Evolutionary conservation across 495 filamentous ascomycete species (phyloP).

Genomic region (Cercophora sp.): DNA sequence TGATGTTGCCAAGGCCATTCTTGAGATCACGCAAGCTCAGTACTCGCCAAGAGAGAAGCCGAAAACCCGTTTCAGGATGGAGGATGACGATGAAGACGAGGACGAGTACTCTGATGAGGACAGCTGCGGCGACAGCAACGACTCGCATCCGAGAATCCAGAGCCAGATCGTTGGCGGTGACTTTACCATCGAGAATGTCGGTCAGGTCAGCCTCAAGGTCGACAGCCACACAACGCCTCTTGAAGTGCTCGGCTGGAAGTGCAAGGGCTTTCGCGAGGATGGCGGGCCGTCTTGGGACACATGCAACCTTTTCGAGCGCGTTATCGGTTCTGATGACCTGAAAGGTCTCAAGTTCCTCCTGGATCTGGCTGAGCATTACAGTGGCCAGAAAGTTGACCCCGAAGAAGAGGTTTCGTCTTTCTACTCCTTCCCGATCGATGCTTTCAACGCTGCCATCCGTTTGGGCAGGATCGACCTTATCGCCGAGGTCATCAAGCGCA

Average conservation of each 20-base stretch:
- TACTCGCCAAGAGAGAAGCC: conserved; percentile 48
- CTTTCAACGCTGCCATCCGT: conserved; percentile 29
- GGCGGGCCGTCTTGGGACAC: conserved; percentile 13
- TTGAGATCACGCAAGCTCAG: conserved; percentile 64
- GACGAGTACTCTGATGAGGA: conserved; percentile 19
- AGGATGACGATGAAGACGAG: conserved; percentile 29
- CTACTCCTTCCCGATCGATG: conserved; percentile 29
- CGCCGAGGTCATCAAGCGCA: conserved; percentile 38
- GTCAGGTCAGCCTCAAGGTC: conserved; percentile 57
- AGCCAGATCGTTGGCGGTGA: conserved; percentile 51
- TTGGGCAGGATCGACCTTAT: conserved; percentile 37
- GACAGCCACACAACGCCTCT: conserved; percentile 55
- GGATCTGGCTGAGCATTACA: conserved; percentile 28
- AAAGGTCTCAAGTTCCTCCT: conserved; percentile 36
- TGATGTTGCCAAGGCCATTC: conserved; percentile 55
- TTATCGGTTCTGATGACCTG: conserved; percentile 31
- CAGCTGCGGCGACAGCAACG: background rate
- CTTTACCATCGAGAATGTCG: conserved; percentile 70
- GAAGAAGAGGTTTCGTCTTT: conserved; percentile 26
- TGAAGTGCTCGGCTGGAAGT: conserved; percentile 34
- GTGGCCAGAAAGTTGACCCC: conserved; percentile 19
- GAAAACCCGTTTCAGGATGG: conserved; percentile 48
- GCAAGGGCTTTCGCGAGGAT: conserved; percentile 13
- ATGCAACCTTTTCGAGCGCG: conserved; percentile 25
- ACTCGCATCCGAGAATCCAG: conserved; percentile 43